Evolutionary conservation across 2,329 filamentous ascomycete genomes (phyloP), one percentile per base, ranked within the genome.

Genomic region (Tolypocladium guangdongense): DNA sequence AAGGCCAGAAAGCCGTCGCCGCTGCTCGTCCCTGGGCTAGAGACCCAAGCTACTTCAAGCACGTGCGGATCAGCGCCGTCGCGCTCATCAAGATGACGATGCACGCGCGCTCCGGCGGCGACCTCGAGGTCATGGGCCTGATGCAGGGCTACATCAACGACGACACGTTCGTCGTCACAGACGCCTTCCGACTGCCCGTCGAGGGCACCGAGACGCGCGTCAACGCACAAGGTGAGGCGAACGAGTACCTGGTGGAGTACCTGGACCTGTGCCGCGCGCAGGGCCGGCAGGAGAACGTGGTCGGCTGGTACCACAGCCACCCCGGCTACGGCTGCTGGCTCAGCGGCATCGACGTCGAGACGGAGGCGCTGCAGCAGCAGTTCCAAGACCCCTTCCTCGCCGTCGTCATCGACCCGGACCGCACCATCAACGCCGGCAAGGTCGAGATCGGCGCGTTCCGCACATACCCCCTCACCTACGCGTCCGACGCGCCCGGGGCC

Each of bases 81-180:
- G 93, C 93, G 6, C 81, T 99, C 55, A 82, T 97, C 62, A 99
- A 99, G 74, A 99, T 99, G 93, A 90, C 95, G 59, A 97, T 96
- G 88, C 93, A 99, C 69, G 93, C 93, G 11, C 88, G 93, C n/a
- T 91, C 90, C 0, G 93, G 93, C 59, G 92, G 93, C 54, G 83
- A 82, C 32, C 80, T 97, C 59, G 93, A 99, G 74, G 82, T 99
- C 63, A 99, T 99, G 93, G 93, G 93, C 54, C 71, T 99, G 62
- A 99, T 99, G 93, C 88, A 95, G 66, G 93, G 93, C 57, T 96
- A 95, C 69, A 86, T 96, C 50, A 82, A 89, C 59, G 83, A 85
- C 43, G 86, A 95, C 63, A 81, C 88, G 1, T 88, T 99, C 64
- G 83, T 99, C 60, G 87, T 99, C 52, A 97, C 91, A 1, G 93